These are phyloP conservation scores for Aurifilum marmelostoma DNA, from an alignment of 2,329 filamentous ascomycete species.

Conservation along the genomic window DNA sequence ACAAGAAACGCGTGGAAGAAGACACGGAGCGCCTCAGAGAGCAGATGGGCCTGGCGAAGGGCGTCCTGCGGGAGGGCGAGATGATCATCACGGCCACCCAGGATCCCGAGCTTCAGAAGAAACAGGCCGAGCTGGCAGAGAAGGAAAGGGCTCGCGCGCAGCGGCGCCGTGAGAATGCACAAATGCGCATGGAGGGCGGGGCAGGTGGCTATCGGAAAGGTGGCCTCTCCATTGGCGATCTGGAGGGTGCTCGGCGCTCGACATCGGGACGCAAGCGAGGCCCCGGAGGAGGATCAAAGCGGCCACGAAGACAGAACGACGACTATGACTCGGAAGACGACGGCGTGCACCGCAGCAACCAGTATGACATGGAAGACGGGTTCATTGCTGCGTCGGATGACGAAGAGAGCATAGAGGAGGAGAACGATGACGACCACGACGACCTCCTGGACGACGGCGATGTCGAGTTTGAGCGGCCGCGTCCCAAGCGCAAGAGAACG, in stretches of 20 bases:
- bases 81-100: constrained; percentile 72
- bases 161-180: constrained; percentile 69
- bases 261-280: constrained; percentile 58
- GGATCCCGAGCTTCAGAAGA: constrained; percentile 76
- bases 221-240: constrained; percentile 68
- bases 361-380: constrained; percentile 79
- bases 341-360: constrained; percentile 65
- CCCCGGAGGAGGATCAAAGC: constrained; percentile 42
- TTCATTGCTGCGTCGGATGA: constrained; percentile 75
- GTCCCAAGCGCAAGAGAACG: constrained; percentile 55
- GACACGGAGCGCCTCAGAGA: constrained; percentile 68
- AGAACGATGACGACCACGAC: constrained; percentile 64
- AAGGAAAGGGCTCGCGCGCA: constrained; percentile 72
- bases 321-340: constrained; percentile 82
- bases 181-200: constrained; percentile 65
- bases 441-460: constrained; percentile 64
- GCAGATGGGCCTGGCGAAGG: constrained; percentile 65
- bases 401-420: constrained; percentile 65
- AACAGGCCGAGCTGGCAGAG: constrained; percentile 72
- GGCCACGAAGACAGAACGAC: constrained; percentile 52
- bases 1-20: constrained; percentile 45
- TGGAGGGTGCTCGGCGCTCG: constrained; percentile 64
- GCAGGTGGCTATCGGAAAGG: constrained; percentile 48
- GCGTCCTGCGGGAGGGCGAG: constrained; percentile 47
- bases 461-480: constrained; percentile 57